These are phyloP conservation scores for Picochlorum sp. DNA, from an alignment of 139 green algal species.

Conservation along the genomic window DNA sequence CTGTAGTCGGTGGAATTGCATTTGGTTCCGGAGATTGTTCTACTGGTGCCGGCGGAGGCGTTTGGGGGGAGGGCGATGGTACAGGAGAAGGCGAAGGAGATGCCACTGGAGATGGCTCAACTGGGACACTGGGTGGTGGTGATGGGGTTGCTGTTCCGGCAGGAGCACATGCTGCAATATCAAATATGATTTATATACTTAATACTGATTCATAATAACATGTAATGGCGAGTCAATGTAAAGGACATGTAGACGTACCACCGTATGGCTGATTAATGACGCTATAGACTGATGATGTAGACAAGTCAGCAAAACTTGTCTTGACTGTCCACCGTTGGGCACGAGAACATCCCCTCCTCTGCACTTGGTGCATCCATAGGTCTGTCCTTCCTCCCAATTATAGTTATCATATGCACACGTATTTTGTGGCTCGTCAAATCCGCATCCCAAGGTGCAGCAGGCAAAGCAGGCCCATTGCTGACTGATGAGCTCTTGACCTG, in stretches of 20 bases:
- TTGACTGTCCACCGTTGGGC: slow-evolving; percentile 6
- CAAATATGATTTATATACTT: too few species aligned
- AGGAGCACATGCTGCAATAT: slow-evolving; percentile 9
- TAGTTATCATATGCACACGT: neutral
- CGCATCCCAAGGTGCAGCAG: slow-evolving; percentile 2
- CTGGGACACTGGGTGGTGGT: neutral
- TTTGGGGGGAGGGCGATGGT: slow-evolving; percentile 2
- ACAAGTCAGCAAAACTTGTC: slow-evolving; percentile 6
- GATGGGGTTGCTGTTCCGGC: slow-evolving; percentile 1
- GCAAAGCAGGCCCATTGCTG: slow-evolving; percentile 4
- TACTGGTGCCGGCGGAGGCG: neutral
- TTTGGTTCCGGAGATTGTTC: neutral
- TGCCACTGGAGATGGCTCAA: slow-evolving; percentile 6
- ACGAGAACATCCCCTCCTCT: neutral
- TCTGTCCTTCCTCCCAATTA: neutral
- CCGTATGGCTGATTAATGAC: slow-evolving; percentile 5
- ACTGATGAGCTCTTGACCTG: slow-evolving; percentile 2
- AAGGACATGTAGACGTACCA: neutral
- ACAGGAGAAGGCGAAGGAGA: neutral
- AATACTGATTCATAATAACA: too few species aligned
- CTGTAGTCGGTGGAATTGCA: neutral
- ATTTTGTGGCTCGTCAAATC: neutral
- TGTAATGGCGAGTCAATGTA: too few species aligned
- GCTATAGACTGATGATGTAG: slow-evolving; percentile 6
- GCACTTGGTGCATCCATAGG: slow-evolving; percentile 12